Base-by-base conservation (phyloP, 2,329 filamentous ascomycete genomes). In the Helotiales sp. region DNA sequence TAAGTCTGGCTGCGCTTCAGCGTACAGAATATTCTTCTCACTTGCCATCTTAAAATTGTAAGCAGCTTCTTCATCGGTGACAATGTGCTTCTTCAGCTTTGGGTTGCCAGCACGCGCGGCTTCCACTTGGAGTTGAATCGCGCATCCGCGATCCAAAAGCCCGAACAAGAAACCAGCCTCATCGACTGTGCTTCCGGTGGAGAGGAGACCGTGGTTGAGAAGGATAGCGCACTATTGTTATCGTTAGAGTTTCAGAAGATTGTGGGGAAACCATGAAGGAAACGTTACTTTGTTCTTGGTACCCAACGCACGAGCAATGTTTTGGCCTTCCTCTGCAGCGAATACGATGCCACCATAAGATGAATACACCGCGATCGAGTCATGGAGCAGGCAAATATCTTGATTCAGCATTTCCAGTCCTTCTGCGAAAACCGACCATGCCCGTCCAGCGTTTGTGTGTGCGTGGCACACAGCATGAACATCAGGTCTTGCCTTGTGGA, bases 141-240 rank as follows among this genome's bases (percentile, higher is more conserved):
- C 79, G 69, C 88, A 91, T 47, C 81, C 84, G 49, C 86, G 79
- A 71, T 91, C 88, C 70, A 90, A 78, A 44, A 88, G 73, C 0
- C 83, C 84, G 68, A 90, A 88, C 52, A 90, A 71, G 70, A 86
- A 91, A 0, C 84, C 85, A 1, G 88, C 88, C 72, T 91, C 88
- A 68, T 91, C 88, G 2, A 91, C 88, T 0, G 88, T 91, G 6
- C 72, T 67, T 3, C 89, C 89, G 0, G 90, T 87, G 0, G 86
- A 89, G 51, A 91, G 72, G 33, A 92, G 74, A 0, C 89, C 89
- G 72, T 91, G 88, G 69, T 91, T 91, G 63, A 86, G 77, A 51
- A 91, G 74, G 47, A 91, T 85, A 61, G 84, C 78, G 1, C 79
- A 87, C 70, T 81, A n/a, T n/a, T n/a, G 33, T 19, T 12, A 2